These are phyloP conservation scores for Macrotyloma uniflorum DNA, from an alignment of 306 rosid genomes.

Conservation along the genomic window DNA sequence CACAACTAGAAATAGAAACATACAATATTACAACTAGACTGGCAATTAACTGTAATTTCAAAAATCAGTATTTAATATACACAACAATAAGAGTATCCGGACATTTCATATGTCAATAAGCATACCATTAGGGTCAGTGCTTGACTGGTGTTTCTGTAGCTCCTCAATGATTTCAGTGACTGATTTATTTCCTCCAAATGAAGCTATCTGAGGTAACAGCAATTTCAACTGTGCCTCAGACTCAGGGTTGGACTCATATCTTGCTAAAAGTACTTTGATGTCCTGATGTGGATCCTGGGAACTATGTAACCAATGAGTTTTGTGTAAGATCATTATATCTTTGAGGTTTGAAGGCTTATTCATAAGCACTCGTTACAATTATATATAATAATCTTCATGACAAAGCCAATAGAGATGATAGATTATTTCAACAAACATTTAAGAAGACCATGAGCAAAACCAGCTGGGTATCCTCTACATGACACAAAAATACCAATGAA, in stretches of 20 bases:
- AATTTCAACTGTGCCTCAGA: conserved; percentile 67
- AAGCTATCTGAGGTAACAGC: conserved; percentile 76
- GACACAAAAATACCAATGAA: not conserved
- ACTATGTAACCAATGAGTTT: conserved; percentile 54
- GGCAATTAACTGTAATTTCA: not conserved
- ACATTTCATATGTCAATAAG: conserved; percentile 35
- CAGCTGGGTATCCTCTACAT: not conserved
- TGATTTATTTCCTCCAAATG: conserved; percentile 70
- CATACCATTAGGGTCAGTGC: conserved; percentile 74
- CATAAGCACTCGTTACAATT: conserved; percentile 17
- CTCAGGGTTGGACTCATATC: conserved; percentile 75
- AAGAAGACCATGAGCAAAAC: conserved; percentile 19
- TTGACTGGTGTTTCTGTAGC: conserved; percentile 65
- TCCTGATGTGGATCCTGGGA: conserved; percentile 87
- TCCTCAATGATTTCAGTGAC: conserved; percentile 72
- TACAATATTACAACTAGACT: conserved; percentile 13
- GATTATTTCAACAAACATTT: conserved; percentile 16
- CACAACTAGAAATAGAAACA: conserved; percentile 56
- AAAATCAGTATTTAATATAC: conserved; percentile 7
- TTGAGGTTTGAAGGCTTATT: not conserved
- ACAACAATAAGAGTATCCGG: not conserved
- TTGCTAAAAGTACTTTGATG: conserved; percentile 63
- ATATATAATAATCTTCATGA: not conserved
- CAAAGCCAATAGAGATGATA: not conserved
- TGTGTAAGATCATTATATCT: conserved; percentile 24